Evolutionary conservation across 169 alveolate genomes (phyloP).

Genomic region (Cystoisospora suis): DNA sequence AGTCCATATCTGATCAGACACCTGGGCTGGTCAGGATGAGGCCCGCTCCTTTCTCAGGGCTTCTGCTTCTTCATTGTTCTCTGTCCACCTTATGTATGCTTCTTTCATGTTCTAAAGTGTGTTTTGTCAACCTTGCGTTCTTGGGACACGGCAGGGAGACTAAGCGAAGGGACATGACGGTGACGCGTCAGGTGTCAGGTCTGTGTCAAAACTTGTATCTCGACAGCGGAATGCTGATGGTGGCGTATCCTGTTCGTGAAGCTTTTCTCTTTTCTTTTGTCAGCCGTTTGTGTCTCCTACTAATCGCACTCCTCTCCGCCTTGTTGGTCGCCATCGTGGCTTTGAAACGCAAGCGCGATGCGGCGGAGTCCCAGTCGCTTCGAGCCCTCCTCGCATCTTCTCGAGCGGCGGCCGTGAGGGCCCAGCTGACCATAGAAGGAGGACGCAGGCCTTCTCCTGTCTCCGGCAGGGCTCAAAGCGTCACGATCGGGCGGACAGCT

Average conservation of each 20-base stretch:
- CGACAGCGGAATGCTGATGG: neutral
- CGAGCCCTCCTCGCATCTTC: neutral
- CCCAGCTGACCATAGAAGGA: too few species aligned
- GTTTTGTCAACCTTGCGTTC: too few species aligned
- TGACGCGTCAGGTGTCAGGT: neutral
- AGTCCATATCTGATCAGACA: too few species aligned
- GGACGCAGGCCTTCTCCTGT: too few species aligned
- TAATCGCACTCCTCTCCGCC: neutral
- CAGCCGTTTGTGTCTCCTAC: neutral
- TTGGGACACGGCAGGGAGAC: too few species aligned
- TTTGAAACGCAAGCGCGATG: neutral
- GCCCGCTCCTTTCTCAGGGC: too few species aligned
- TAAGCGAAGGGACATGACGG: neutral
- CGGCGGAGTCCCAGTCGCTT: neutral
- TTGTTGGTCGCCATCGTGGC: slow-evolving; percentile 2
- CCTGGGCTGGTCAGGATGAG: too few species aligned
- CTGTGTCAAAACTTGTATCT: neutral
- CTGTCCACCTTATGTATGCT: too few species aligned
- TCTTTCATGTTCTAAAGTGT: too few species aligned
- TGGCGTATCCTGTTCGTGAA: neutral
- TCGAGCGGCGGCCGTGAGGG: neutral
- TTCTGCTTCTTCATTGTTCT: too few species aligned
- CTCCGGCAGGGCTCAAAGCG: too few species aligned
- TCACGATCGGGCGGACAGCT: too few species aligned
- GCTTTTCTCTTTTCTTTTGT: neutral